Conservation (phyloP, 768 basidiomycete genomes). For the Pleurotus tuber-regium region DNA sequence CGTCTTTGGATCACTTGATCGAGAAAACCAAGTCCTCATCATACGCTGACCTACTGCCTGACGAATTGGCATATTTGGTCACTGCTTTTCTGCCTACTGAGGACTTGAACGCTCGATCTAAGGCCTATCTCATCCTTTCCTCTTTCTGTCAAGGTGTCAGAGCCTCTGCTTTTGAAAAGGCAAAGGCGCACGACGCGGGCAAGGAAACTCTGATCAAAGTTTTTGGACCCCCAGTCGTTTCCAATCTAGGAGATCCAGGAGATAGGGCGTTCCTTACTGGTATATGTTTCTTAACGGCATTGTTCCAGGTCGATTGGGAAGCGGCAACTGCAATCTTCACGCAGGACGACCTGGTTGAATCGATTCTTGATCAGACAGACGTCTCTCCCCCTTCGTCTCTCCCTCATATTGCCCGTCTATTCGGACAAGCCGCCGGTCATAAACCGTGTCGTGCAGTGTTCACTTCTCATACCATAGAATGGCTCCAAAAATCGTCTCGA, state of each 20-base stretch:
- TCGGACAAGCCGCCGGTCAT: conserved; percentile 75
- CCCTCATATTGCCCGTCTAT: conserved; percentile 61
- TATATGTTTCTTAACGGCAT: conserved; percentile 67
- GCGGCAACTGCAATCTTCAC: conserved; percentile 64
- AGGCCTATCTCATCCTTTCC: conserved; percentile 69
- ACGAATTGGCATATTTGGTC: conserved; percentile 52
- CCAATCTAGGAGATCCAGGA: conserved; percentile 52
- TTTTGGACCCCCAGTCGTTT: conserved; percentile 49
- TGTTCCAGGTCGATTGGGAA: conserved; percentile 81
- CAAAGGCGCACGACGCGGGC: conserved; percentile 39
- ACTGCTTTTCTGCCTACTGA: conserved; percentile 51
- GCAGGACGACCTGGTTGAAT: conserved; percentile 60
- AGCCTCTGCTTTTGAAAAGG: conserved; percentile 28
- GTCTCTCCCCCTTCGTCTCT: conserved; percentile 43
- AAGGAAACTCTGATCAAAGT: conserved; percentile 47
- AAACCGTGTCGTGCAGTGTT: conserved; percentile 67
- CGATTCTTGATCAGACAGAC: conserved; percentile 69
- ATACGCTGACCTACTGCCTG: conserved; percentile 40
- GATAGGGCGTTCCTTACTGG: conserved; percentile 52
- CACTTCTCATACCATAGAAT: conserved; percentile 51
- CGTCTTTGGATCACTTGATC: conserved; percentile 27
- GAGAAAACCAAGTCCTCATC: conserved; percentile 25
- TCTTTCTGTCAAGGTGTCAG: conserved; percentile 64
- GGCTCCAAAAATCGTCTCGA: conserved; percentile 63
- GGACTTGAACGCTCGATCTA: conserved; percentile 47